A percentile compares a stretch with the other conserved stretches of the same genome.
These are phyloP conservation scores for Graphium sp. DNA, from an alignment of 2,329 filamentous ascomycete genomes.

Conservation along the genomic window DNA sequence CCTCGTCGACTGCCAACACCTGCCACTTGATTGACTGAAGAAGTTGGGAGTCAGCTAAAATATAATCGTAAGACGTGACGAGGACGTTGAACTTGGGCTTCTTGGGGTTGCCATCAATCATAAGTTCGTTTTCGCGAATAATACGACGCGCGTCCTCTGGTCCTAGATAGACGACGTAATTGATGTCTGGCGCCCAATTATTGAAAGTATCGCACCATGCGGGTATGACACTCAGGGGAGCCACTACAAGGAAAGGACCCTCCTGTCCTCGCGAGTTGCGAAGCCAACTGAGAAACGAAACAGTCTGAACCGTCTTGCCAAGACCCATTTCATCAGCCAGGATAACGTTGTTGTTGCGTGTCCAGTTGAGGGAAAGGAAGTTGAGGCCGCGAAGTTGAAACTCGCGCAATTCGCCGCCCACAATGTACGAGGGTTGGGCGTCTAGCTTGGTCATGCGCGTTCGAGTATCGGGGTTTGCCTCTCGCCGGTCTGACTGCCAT, in stretches of 20 bases:
- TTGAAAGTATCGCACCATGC: conserved; percentile 98
- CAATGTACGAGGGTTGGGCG: conserved; percentile 72
- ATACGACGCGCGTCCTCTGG: conserved; percentile 73
- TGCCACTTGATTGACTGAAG: conserved; percentile 92
- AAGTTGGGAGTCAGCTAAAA: conserved; percentile 70
- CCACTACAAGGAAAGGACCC: conserved; percentile 92
- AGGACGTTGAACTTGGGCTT: conserved; percentile 96
- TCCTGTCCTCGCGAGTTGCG: conserved; percentile 79
- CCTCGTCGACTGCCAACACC: conserved; percentile 89
- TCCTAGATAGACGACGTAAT: conserved; percentile 93
- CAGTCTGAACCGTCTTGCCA: conserved; percentile 94
- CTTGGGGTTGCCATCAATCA: conserved; percentile 70
- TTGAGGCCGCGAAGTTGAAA: conserved; percentile 93
- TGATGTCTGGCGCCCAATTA: conserved; percentile 85
- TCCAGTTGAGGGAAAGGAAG: conserved; percentile 94
- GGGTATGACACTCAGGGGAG: conserved; percentile 89
- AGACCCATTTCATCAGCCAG: conserved; percentile 97
- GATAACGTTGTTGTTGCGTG: conserved; percentile 84
- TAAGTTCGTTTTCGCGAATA: conserved; percentile 79
- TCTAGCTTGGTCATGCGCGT: conserved; percentile 57
- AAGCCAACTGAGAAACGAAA: conserved; percentile 93
- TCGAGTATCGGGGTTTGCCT: conserved; percentile 61
- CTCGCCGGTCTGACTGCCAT: conserved; percentile 62
- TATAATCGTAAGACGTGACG: conserved; percentile 94
- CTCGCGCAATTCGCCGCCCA: conserved; percentile 68